Evolutionary conservation across 768 basidiomycete species (phyloP).

Genomic region (Pleurotus eryngii): DNA sequence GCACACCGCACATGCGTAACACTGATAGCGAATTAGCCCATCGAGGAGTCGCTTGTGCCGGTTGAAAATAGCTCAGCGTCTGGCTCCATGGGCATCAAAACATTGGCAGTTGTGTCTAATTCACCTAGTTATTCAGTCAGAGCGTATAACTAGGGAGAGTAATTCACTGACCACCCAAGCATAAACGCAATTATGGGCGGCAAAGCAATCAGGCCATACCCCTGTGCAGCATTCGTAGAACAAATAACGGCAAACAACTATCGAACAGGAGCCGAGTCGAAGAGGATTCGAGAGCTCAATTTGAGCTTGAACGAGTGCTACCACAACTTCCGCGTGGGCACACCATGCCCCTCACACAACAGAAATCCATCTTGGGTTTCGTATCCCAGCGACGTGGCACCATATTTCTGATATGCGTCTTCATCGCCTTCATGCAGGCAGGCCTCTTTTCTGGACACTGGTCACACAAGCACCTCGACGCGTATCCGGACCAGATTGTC

Average conservation of each 20-base stretch:
- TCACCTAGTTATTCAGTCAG: no score
- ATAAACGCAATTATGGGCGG: no score
- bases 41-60: neutral
- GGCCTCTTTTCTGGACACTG: constrained; percentile 43
- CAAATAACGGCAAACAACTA: no score
- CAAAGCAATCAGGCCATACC: no score
- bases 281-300: neutral
- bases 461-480: constrained; percentile 16
- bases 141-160: no score
- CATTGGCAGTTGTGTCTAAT: no score
- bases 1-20: neutral
- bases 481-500: constrained; percentile 10
- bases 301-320: neutral
- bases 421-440: constrained; percentile 47
- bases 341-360: constrained; percentile 3
- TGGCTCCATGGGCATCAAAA: no score
- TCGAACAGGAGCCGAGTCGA: no score
- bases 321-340: neutral
- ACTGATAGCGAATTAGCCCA: neutral
- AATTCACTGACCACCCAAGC: no score
- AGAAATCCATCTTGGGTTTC: constrained; percentile 1
- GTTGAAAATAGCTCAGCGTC: neutral
- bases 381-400: constrained; percentile 25
- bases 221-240: no score
- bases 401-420: constrained; percentile 37